phyloP scores from a whole-genome alignment of 306 rosid genomes.

The Sindora glabra region DNA sequence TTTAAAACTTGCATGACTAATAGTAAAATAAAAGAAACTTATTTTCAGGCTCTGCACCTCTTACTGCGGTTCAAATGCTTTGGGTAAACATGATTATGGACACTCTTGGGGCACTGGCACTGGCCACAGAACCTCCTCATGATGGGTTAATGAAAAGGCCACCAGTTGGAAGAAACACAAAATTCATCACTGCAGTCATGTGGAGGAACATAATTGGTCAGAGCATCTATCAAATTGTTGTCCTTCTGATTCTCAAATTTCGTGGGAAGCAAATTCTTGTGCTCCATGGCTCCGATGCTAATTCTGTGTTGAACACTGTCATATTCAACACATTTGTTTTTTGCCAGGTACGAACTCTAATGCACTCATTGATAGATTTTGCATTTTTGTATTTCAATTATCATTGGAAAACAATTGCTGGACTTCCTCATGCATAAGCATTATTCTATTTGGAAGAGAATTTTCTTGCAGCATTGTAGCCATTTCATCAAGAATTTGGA shows the following conservation, averaged over 20 bases:
- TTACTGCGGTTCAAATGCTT: slow-evolving; percentile 93
- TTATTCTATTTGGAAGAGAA: too few relatives aligned
- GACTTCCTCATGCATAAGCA: too few relatives aligned
- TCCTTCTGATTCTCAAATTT: slow-evolving; percentile 56
- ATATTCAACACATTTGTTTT: slow-evolving; percentile 85
- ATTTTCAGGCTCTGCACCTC: slow-evolving; percentile 72
- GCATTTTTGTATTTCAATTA: background rate
- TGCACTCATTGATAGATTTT: too few relatives aligned
- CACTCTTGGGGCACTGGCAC: slow-evolving; percentile 85
- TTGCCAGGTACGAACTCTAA: slow-evolving; percentile 63
- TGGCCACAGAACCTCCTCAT: slow-evolving; percentile 88
- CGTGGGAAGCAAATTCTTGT: slow-evolving; percentile 43
- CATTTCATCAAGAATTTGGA: too few relatives aligned
- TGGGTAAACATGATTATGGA: slow-evolving; percentile 99
- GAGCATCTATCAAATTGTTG: slow-evolving; percentile 61
- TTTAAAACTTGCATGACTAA: too few relatives aligned
- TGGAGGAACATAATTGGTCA: slow-evolving; percentile 92
- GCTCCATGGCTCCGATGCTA: slow-evolving; percentile 44
- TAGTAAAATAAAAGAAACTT: too few relatives aligned
- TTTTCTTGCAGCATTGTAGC: too few relatives aligned
- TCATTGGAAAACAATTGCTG: background rate
- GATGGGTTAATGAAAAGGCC: slow-evolving; percentile 72
- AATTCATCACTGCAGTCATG: slow-evolving; percentile 60
- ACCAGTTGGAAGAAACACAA: slow-evolving; percentile 55
- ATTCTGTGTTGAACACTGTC: slow-evolving; percentile 43